phyloP scores from a whole-genome alignment of 495 filamentous ascomycete genomes.

The Neurospora discreta region DNA sequence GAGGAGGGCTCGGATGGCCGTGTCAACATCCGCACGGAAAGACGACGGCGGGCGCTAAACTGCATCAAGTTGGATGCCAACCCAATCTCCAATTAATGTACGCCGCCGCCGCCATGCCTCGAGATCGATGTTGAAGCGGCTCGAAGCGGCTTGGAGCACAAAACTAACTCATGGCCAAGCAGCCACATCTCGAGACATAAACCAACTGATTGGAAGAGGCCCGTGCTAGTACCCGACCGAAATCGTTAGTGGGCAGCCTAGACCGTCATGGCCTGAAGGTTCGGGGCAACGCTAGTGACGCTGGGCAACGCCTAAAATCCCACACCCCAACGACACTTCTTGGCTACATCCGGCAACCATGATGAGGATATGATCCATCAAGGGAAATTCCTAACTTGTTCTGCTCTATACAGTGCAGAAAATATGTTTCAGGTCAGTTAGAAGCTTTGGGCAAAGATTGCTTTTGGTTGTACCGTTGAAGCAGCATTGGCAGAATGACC shows the following conservation, averaged over 20 bases:
- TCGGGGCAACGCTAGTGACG: background rate
- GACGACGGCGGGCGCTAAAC: background rate
- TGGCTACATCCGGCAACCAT: background rate
- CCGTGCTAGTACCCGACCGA: background rate
- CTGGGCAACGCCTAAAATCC: background rate
- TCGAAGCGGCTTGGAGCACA: too few species aligned
- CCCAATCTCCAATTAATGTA: background rate
- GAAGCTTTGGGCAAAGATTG: background rate
- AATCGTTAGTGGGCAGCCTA: background rate
- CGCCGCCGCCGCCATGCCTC: background rate
- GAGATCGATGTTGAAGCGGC: background rate
- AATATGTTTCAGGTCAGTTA: background rate
- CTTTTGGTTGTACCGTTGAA: background rate
- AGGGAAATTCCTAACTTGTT: background rate
- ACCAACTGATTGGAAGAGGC: background rate
- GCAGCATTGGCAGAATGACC: background rate
- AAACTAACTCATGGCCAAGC: background rate
- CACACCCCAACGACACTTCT: background rate
- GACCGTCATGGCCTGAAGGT: background rate
- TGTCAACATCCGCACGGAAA: background rate
- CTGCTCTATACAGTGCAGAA: background rate
- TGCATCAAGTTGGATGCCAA: background rate
- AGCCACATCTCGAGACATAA: background rate
- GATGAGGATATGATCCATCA: background rate
- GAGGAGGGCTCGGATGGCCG: background rate